A percentile compares a stretch with the other conserved stretches of the same genome.
phyloP scores from a whole-genome alignment of 208 protist species.

The Leishmania mexicana region DNA sequence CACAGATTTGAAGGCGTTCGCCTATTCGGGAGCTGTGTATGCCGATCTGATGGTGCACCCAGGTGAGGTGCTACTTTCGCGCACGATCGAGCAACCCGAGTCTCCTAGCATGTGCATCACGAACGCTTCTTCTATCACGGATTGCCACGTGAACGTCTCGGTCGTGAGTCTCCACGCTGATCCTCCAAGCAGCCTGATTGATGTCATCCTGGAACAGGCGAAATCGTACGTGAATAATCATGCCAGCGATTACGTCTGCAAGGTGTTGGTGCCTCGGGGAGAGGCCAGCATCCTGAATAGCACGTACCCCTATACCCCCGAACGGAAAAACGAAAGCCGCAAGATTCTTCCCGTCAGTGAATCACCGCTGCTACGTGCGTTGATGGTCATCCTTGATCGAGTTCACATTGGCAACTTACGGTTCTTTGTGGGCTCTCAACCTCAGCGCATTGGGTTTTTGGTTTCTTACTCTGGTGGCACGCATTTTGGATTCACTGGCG shows the following conservation, averaged over 20 bases:
- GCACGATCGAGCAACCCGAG: background rate
- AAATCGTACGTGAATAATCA: background rate
- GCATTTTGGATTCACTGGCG: background rate
- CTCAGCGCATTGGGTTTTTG: background rate
- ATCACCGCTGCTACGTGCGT: background rate
- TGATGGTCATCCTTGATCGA: background rate
- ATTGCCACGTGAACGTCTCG: conserved; percentile 26
- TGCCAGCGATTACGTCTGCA: conserved; percentile 14
- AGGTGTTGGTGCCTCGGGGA: conserved; percentile 12
- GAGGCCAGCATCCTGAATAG: conserved; percentile 2
- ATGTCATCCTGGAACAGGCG: background rate
- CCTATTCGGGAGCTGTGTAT: conserved; percentile 12
- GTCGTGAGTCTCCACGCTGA: conserved; percentile 4
- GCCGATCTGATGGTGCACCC: conserved; percentile 13
- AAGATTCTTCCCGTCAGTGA: background rate
- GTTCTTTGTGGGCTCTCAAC: background rate
- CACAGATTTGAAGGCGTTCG: conserved; percentile 21
- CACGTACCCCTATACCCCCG: background rate
- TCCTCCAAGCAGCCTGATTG: conserved; percentile 17
- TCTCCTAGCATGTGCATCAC: conserved; percentile 12
- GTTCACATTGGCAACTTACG: background rate
- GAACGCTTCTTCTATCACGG: background rate
- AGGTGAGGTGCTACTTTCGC: conserved; percentile 8
- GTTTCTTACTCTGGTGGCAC: background rate
- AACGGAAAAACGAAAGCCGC: background rate